Evolutionary conservation across 257 asterid genomes (phyloP).

Genomic region (Buddleja alternifolia): DNA sequence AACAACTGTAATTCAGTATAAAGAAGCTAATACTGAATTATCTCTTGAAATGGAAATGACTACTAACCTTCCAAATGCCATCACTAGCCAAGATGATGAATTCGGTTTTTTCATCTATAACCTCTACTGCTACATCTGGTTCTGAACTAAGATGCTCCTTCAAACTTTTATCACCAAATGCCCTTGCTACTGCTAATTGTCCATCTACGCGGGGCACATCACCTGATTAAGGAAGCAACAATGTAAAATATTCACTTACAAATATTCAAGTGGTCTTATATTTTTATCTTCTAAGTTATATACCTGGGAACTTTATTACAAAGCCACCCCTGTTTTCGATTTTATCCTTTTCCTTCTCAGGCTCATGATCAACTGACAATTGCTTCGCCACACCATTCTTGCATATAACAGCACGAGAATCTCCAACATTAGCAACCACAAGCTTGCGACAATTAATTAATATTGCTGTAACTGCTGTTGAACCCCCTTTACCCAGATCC

Average conservation of each 20-base stretch:
- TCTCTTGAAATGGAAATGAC: background rate
- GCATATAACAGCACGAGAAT: conserved; percentile 92
- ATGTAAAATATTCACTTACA: too few relatives aligned
- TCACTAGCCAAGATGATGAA: conserved; percentile 87
- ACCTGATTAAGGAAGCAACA: conserved; percentile 43
- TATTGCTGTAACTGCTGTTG: conserved; percentile 95
- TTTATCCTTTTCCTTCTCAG: conserved; percentile 61
- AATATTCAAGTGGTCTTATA: too few relatives aligned
- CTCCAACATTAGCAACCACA: conserved; percentile 93
- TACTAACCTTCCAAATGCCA: conserved; percentile 88
- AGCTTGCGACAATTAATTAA: conserved; percentile 77
- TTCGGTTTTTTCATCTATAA: conserved; percentile 70
- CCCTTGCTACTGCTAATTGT: conserved; percentile 93
- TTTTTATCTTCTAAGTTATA: background rate
- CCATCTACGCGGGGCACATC: conserved; percentile 97
- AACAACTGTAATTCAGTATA: background rate
- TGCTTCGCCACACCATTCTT: conserved; percentile 82
- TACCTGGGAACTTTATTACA: conserved; percentile 83
- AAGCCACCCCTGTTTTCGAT: conserved; percentile 92
- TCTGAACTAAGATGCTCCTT: conserved; percentile 90
- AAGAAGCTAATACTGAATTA: background rate
- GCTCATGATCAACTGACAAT: conserved; percentile 87
- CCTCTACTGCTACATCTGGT: conserved; percentile 66
- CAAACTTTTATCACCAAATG: conserved; percentile 92
- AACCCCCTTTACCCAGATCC: conserved; percentile 88